A percentile compares a stretch with the other conserved stretches of the same genome.
Conservation (phyloP, 176 grass and related monocot genomes). For the Triticum turgidum region DNA sequence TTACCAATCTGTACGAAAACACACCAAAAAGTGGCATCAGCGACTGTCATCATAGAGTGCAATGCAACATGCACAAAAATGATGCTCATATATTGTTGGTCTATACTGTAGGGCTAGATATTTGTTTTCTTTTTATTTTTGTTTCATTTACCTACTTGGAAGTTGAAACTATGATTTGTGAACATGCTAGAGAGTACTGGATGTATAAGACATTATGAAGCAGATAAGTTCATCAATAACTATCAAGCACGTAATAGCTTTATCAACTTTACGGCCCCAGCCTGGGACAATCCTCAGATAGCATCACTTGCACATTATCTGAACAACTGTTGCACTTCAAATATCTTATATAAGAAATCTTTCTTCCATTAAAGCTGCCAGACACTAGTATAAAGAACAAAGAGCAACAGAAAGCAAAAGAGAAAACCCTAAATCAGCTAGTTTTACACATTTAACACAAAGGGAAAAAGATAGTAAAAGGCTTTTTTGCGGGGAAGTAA, state of each 20-base stretch:
- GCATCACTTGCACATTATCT: neutral
- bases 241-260: neutral
- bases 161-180: neutral
- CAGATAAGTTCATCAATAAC: neutral
- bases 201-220: neutral
- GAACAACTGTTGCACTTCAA: slow-evolving; percentile 1
- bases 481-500: neutral
- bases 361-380: neutral
- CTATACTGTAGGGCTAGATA: neutral
- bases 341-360: slow-evolving; percentile 10
- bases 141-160: neutral
- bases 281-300: neutral
- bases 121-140: neutral
- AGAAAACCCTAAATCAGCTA: neutral
- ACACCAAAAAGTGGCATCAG: slow-evolving; percentile 15
- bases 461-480: neutral
- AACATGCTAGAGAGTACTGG: neutral
- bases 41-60: neutral
- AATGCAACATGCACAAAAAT: neutral
- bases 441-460: neutral
- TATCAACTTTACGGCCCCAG: neutral
- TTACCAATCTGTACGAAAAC: slow-evolving; percentile 63
- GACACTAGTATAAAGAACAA: slow-evolving; percentile 4
- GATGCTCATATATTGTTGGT: neutral
- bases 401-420: neutral